phyloP scores from a whole-genome alignment of 805 yeast species.

The Sungouiozyma intestinalis region DNA sequence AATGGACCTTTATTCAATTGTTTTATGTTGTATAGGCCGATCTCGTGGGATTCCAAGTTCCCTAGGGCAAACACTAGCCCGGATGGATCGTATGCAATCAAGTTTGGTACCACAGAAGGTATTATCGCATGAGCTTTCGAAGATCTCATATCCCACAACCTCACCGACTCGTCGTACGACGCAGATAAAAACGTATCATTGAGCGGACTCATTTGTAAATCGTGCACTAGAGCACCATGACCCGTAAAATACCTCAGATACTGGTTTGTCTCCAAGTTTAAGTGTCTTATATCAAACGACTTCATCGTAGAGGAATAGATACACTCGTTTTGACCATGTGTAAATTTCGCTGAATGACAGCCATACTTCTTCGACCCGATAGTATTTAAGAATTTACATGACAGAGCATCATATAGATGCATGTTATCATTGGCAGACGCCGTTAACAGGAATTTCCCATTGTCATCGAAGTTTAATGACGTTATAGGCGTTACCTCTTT shows the following conservation, averaged over 20 bases:
- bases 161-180: slow-evolving; percentile 66
- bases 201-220: slow-evolving; percentile 63
- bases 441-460: slow-evolving; percentile 67
- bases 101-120: slow-evolving; percentile 42
- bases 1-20: slow-evolving; percentile 51
- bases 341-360: slow-evolving; percentile 73
- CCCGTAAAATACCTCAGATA: slow-evolving; percentile 82
- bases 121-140: slow-evolving; percentile 54
- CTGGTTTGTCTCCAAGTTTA: slow-evolving; percentile 66
- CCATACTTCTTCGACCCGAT: slow-evolving; percentile 86
- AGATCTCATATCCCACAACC: slow-evolving; percentile 78
- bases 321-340: slow-evolving; percentile 62
- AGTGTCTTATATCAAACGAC: slow-evolving; percentile 64
- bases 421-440: slow-evolving; percentile 75
- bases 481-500: slow-evolving; percentile 47
- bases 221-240: slow-evolving; percentile 66
- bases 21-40: slow-evolving; percentile 53
- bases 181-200: slow-evolving; percentile 56
- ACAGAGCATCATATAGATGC: slow-evolving; percentile 67
- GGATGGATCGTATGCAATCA: slow-evolving; percentile 71
- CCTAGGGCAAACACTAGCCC: slow-evolving; percentile 74
- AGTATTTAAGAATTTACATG: slow-evolving; percentile 59
- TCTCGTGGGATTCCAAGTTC: slow-evolving; percentile 32
- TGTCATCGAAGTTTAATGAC: slow-evolving; percentile 68
- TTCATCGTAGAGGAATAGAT: slow-evolving; percentile 77